Conservation (phyloP, 2,329 filamentous ascomycete species). For the Colletotrichum sublineola region DNA sequence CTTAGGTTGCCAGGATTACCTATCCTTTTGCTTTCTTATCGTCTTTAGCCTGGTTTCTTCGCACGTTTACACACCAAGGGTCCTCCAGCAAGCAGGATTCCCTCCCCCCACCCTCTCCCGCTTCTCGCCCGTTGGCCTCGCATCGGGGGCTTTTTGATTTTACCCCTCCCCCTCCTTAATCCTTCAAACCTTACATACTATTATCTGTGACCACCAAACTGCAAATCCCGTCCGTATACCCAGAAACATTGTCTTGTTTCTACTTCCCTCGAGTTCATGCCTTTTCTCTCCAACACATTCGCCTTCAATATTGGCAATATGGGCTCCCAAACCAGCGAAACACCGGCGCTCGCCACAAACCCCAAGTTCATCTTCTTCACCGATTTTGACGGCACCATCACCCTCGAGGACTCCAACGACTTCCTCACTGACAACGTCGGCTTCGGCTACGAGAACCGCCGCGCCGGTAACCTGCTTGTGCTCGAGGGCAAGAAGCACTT, state of each 20-base stretch:
- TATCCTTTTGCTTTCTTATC: background rate
- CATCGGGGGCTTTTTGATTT: constrained; percentile 8
- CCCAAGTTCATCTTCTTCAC: constrained; percentile 98
- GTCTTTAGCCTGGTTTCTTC: constrained; percentile 1
- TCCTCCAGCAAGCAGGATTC: background rate
- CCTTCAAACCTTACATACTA: background rate
- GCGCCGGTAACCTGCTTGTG: constrained; percentile 80
- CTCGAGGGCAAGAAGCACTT: constrained; percentile 80
- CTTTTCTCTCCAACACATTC: background rate
- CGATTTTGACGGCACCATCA: constrained; percentile 98
- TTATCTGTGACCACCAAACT: background rate
- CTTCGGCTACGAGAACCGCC: constrained; percentile 79
- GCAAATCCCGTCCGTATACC: background rate
- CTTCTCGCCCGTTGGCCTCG: constrained; percentile 7
- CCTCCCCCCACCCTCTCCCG: background rate
- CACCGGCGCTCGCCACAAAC: constrained; percentile 73
- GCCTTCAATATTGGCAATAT: constrained; percentile 49
- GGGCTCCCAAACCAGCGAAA: constrained; percentile 58
- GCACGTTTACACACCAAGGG: background rate
- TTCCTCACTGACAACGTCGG: constrained; percentile 92
- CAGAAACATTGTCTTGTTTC: constrained; percentile 14
- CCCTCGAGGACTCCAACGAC: constrained; percentile 76
- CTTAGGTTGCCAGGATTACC: background rate
- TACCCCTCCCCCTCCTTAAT: constrained; percentile 35
- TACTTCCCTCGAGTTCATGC: background rate